A percentile compares a stretch with the other conserved stretches of the same genome.
phyloP scores from a whole-genome alignment of 306 rosid genomes.

The Hippophae rhamnoides region DNA sequence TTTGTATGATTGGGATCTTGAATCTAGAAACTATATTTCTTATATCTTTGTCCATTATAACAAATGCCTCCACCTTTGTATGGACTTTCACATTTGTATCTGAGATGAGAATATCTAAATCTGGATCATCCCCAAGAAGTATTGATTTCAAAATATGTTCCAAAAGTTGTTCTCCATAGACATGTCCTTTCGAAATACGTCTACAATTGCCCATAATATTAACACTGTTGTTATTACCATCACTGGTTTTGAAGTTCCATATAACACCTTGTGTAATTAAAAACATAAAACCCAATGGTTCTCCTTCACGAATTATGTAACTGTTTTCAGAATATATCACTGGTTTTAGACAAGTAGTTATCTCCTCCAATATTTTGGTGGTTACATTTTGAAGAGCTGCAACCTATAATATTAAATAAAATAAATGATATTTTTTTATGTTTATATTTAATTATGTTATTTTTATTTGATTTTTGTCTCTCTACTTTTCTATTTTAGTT shows the following conservation, averaged over 20 bases:
- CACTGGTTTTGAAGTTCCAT: not conserved
- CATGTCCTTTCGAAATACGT: too few species aligned
- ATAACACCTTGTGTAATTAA: slow-evolving; percentile 13
- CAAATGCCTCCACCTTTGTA: slow-evolving; percentile 14
- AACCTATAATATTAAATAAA: not conserved
- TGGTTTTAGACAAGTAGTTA: slow-evolving; percentile 8
- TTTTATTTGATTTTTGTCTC: too few species aligned
- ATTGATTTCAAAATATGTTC: not conserved
- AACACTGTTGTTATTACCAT: not conserved
- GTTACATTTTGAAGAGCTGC: not conserved
- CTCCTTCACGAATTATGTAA: slow-evolving; percentile 13
- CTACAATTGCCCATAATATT: not conserved
- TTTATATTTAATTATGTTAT: too few species aligned
- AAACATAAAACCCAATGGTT: slow-evolving; percentile 20
- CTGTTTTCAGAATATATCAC: slow-evolving; percentile 2
- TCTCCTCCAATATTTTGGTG: not conserved
- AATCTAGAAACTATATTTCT: slow-evolving; percentile 5
- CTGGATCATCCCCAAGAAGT: not conserved
- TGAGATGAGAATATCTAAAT: slow-evolving; percentile 4
- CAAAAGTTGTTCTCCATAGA: slow-evolving; percentile 15
- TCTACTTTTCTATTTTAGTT: too few species aligned
- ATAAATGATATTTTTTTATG: too few species aligned
- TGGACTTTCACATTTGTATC: not conserved
- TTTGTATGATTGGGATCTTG: not conserved
- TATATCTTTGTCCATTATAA: slow-evolving; percentile 7